phyloP scores from a whole-genome alignment of 2,329 filamentous ascomycete species.

The Beauveria sp. region DNA sequence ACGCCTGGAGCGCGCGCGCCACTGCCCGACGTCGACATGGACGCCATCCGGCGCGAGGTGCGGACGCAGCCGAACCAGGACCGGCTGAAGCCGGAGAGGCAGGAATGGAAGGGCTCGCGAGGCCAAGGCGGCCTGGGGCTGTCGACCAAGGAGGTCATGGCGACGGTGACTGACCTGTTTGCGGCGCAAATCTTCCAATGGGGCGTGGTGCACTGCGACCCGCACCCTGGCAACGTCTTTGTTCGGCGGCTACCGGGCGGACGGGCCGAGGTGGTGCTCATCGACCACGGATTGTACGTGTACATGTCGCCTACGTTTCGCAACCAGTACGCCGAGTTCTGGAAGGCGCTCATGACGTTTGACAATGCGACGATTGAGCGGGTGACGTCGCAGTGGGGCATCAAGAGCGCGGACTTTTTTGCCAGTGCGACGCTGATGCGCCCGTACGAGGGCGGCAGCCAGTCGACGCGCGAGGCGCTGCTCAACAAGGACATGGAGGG shows the following conservation, averaged over 20 bases:
- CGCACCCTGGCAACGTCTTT: constrained; percentile 96
- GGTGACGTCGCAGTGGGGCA: constrained; percentile 76
- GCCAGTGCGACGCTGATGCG: constrained; percentile 83
- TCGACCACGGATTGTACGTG: constrained; percentile 95
- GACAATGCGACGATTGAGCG: constrained; percentile 73
- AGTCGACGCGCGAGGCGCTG: constrained; percentile 55
- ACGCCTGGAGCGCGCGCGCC: constrained; percentile 69
- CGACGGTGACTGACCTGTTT: constrained; percentile 92
- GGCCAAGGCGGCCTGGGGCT: constrained; percentile 77
- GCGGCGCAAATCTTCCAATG: constrained; percentile 97
- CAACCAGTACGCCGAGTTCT: constrained; percentile 80
- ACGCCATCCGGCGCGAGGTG: constrained; percentile 36
- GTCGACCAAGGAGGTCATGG: constrained; percentile 81
- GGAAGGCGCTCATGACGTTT: constrained; percentile 89
- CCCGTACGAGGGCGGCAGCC: constrained; percentile 81
- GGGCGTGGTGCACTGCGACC: constrained; percentile 93
- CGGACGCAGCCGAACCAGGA: constrained; percentile 46
- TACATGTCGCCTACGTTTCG: constrained; percentile 79
- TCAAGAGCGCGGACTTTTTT: constrained; percentile 83
- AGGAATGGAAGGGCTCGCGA: constrained; percentile 65
- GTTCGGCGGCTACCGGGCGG: constrained; percentile 77
- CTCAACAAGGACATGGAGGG: constrained; percentile 48
- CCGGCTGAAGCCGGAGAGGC: constrained; percentile 71
- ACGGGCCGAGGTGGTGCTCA: constrained; percentile 83
- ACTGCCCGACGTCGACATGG: constrained; percentile 45